Conservation (phyloP, 305 asterid genomes). For the Petunia hybrid region DNA sequence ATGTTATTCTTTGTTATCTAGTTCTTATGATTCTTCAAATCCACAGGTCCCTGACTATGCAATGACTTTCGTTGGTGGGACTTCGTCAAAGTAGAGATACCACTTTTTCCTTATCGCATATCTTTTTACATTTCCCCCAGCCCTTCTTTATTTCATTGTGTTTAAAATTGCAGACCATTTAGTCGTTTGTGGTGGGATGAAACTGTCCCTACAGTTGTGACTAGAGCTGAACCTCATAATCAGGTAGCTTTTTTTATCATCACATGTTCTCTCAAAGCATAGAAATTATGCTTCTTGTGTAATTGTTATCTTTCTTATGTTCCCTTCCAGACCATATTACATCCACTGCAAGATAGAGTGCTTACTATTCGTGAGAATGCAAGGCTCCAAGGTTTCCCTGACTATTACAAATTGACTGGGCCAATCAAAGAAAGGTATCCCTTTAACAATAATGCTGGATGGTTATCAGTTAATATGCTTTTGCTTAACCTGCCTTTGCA, state of each 20-base stretch:
- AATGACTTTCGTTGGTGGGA: conserved; percentile 55
- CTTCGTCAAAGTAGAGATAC: conserved; percentile 42
- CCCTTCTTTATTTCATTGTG: conserved; percentile 14
- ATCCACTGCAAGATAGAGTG: conserved; percentile 77
- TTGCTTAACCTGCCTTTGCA: neutral
- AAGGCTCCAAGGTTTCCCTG: conserved; percentile 90
- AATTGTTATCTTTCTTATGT: neutral
- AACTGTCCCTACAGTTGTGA: conserved; percentile 85
- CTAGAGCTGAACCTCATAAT: conserved; percentile 57
- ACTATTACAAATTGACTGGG: conserved; percentile 71
- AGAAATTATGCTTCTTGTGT: neutral
- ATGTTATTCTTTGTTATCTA: neutral
- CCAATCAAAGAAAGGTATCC: conserved; percentile 76
- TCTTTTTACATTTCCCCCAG: neutral
- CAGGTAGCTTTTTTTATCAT: conserved; percentile 39
- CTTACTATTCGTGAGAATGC: conserved; percentile 89
- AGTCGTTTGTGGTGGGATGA: conserved; percentile 95
- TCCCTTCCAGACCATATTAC: conserved; percentile 58
- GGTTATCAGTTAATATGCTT: neutral
- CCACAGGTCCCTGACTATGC: conserved; percentile 78
- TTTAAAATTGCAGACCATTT: conserved; percentile 67
- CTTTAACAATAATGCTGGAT: neutral
- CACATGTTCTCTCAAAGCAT: neutral
- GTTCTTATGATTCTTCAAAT: neutral
- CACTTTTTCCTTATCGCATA: neutral